Evolutionary conservation across 768 basidiomycete genomes (phyloP).

Genomic region (Brasilioporus rufonigricans): DNA sequence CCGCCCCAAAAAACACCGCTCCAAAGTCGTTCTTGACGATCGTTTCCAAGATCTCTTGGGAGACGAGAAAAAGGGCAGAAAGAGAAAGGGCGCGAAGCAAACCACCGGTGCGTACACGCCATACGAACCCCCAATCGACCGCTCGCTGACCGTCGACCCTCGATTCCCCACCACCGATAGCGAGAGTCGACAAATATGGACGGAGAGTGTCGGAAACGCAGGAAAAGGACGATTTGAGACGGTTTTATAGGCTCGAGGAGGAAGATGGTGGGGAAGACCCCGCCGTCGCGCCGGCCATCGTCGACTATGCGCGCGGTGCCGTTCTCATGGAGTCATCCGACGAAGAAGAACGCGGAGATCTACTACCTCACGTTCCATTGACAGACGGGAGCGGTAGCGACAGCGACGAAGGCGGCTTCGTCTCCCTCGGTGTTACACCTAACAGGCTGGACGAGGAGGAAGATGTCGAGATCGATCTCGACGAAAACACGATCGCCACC

Average conservation of each 20-base stretch:
- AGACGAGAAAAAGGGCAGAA: constrained; percentile 30
- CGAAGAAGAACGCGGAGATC: constrained; percentile 52
- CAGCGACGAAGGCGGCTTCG: constrained; percentile 45
- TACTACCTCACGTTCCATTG: background rate
- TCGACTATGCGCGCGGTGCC: constrained; percentile 78
- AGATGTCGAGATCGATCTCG: constrained; percentile 68
- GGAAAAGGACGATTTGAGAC: constrained; percentile 71
- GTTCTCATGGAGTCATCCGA: constrained; percentile 85
- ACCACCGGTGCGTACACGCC: constrained; percentile 21
- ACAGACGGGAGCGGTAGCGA: constrained; percentile 46
- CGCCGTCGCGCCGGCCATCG: background rate
- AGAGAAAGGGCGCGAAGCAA: constrained; percentile 29
- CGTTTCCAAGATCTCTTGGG: constrained; percentile 86
- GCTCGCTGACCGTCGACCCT: background rate
- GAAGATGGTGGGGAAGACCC: constrained; percentile 28
- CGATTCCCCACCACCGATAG: constrained; percentile 25
- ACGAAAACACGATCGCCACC: constrained; percentile 70
- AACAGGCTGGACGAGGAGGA: constrained; percentile 34
- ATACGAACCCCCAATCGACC: background rate
- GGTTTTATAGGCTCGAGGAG: constrained; percentile 77
- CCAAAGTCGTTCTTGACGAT: constrained; percentile 87
- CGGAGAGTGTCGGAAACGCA: constrained; percentile 64
- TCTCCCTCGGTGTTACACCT: constrained; percentile 49
- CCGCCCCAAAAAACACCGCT: constrained; percentile 70
- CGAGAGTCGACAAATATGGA: constrained; percentile 88